A percentile compares a stretch with the other conserved stretches of the same genome.
phyloP scores from a whole-genome alignment of 306 rosid genomes.

The Sicyos baderoa region DNA sequence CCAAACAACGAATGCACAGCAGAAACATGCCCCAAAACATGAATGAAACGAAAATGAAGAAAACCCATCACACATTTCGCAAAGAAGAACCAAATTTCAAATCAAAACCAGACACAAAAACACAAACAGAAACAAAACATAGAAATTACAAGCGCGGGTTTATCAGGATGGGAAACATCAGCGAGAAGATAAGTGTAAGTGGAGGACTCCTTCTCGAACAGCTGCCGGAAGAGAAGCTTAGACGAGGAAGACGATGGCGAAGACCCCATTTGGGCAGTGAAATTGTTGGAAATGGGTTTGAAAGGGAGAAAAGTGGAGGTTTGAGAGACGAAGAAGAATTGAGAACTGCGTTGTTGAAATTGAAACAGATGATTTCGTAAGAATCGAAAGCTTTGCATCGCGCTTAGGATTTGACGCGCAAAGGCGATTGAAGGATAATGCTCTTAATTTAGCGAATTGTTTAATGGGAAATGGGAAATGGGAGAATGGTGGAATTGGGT shows the following conservation, averaged over 20 bases:
- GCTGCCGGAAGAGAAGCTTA: slow-evolving; percentile 79
- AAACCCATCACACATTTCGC: slow-evolving; percentile 6
- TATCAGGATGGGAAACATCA: slow-evolving; percentile 57
- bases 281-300: slow-evolving; percentile 7
- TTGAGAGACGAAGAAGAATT: neutral
- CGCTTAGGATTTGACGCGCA: neutral
- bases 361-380: slow-evolving; percentile 12
- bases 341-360: neutral
- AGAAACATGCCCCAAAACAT: neutral
- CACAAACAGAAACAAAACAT: neutral
- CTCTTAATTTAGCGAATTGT: neutral
- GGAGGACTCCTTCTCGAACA: slow-evolving; percentile 90
- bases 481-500: too few relatives aligned
- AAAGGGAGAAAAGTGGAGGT: slow-evolving; percentile 18
- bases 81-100: neutral
- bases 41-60: neutral
- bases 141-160: slow-evolving; percentile 58
- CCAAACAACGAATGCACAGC: neutral
- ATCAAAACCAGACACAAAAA: neutral
- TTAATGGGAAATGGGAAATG: neutral
- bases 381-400: slow-evolving; percentile 17
- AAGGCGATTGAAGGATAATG: slow-evolving; percentile 1
- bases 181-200: slow-evolving; percentile 88
- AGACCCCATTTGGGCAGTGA: slow-evolving; percentile 37
- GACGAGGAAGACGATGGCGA: slow-evolving; percentile 13